Evolutionary conservation across 2,329 filamentous ascomycete genomes (phyloP), one percentile per base, ranked within the genome.

Genomic region (Aspergillus sp.): DNA sequence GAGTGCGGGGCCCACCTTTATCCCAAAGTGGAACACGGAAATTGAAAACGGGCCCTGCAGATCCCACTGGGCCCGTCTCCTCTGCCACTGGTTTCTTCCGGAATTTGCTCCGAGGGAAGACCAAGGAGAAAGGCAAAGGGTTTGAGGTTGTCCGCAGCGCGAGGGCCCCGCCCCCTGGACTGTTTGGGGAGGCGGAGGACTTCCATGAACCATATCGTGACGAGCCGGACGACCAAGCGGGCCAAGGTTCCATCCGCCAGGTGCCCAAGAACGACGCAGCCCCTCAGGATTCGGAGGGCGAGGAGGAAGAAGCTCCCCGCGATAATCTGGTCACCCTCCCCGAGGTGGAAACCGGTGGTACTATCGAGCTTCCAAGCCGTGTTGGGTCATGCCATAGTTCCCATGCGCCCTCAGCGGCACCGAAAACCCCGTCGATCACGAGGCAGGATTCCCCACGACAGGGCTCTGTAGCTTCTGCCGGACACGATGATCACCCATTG

Each of bases 71-170:
- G 0, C 90, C 92, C 0, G 89, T 96, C 17, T 88, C 90, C 1
- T 93, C 89, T 7, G 93, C 94, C 0, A 88, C 89, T 0, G 90
- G 90, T 4, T 99, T 93, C 91, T 84, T 97, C 70, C 87, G 89
- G 61, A 82, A 80, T 48, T 67, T 96, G 5, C 82, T 96, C 53
- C 86, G 86, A 11, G 88, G 87, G 14, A 95, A 95, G 74, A 90
- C 86, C 6, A 96, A 96, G 67, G 93, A 96, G 60, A 95, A 95
- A 72, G 87, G 87, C 59, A 97, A 97, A 72, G 94, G 94, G 0
- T 99, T 99, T 61, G 94, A 97, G 69, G 94, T 99, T 4, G 93
- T 99, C 14, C 80, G 94, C 64, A 96, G 92, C 67, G 84, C 90
- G 7, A 83, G 92, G 50, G 91, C 94, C 76, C 91, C 91, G 2